Percentiles rank a stretch among this genome's conserved stretches.
Evolutionary conservation across 2,329 filamentous ascomycete species (phyloP).

Genomic region (Venturiaceae sp.): DNA sequence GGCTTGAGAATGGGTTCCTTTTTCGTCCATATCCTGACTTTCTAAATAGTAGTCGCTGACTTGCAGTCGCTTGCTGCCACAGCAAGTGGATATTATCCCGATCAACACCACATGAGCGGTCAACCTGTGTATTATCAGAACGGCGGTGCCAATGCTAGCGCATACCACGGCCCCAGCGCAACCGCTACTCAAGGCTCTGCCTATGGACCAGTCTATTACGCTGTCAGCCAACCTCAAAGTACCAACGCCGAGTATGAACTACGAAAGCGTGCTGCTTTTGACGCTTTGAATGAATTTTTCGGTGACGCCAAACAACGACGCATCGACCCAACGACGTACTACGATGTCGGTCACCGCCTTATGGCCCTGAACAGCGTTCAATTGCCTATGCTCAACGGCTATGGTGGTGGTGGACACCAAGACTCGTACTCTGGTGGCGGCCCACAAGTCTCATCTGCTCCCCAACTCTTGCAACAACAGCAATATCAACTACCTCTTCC

Average conservation of each 20-base stretch:
- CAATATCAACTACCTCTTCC: conserved; percentile 79
- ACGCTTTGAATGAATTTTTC: conserved; percentile 89
- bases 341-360: conserved; percentile 81
- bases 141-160: conserved; percentile 22
- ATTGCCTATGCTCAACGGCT: conserved; percentile 30
- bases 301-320: conserved; percentile 84
- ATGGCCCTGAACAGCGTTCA: conserved; percentile 66
- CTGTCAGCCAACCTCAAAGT: conserved; percentile 56
- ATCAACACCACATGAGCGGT: conserved; percentile 22
- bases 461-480: conserved; percentile 52
- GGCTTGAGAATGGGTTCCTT: conserved; percentile 1
- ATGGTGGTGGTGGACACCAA: conserved; percentile 32
- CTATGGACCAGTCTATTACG: conserved; percentile 70
- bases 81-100: conserved; percentile 39
- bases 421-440: conserved; percentile 46
- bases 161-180: conserved; percentile 9
- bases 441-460: conserved; percentile 37
- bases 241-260: conserved; percentile 58
- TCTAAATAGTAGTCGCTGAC: conserved; percentile 30
- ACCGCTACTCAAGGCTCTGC: conserved; percentile 38
- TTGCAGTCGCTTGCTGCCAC: conserved; percentile 39
- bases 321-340: conserved; percentile 82
- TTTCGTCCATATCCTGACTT: conserved; percentile 8
- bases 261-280: conserved; percentile 69
- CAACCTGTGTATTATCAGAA: conserved; percentile 8